A percentile compares a stretch with the other conserved stretches of the same genome.
These are phyloP conservation scores for Populus hybrid DNA, from an alignment of 441 rosid genomes.

Conservation along the genomic window DNA sequence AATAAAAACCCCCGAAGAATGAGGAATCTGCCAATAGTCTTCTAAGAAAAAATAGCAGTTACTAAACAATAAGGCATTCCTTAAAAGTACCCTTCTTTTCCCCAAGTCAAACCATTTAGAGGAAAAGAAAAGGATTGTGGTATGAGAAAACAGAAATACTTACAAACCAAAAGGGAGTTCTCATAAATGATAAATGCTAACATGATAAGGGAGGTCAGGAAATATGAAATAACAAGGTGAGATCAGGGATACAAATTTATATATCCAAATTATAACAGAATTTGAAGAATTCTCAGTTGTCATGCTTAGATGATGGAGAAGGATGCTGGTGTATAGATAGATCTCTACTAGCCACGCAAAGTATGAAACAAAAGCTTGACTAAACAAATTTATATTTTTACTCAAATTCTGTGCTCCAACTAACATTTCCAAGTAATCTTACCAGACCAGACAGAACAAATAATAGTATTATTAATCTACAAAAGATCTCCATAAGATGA, in stretches of 20 bases:
- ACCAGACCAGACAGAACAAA: not conserved
- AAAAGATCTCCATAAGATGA: not conserved
- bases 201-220: too few relatives aligned
- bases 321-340: not conserved
- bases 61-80: not conserved
- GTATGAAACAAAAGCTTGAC: not conserved
- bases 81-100: not conserved
- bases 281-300: not conserved
- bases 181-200: not conserved
- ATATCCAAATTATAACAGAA: not conserved
- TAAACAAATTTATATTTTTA: not conserved
- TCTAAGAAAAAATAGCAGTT: not conserved
- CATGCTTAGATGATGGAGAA: slow-evolving; percentile 2
- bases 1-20: not conserved
- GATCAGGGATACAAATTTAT: not conserved
- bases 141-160: not conserved
- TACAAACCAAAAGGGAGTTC: not conserved
- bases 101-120: not conserved
- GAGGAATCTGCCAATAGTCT: not conserved
- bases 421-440: not conserved
- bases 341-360: not conserved
- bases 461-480: not conserved
- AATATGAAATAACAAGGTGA: not conserved
- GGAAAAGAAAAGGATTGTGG: not conserved
- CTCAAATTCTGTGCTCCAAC: not conserved